Evolutionary conservation across 306 rosid genomes (phyloP).

Genomic region (Cicer chorassanicum): DNA sequence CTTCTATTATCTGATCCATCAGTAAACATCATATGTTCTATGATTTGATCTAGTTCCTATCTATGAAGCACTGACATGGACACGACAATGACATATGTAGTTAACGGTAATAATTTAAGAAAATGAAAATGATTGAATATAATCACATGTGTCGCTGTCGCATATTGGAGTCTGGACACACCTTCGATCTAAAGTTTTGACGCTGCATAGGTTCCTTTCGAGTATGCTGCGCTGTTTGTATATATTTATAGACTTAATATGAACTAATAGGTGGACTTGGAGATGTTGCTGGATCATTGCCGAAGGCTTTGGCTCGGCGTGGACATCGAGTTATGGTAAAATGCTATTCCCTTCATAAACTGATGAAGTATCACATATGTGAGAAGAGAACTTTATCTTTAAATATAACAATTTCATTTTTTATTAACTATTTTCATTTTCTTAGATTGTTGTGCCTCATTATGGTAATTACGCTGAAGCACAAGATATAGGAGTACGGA

Average conservation of each 20-base stretch:
- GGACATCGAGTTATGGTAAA: conserved; percentile 98
- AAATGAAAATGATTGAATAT: no score
- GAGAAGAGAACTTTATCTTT: conserved; percentile 15
- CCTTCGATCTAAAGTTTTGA: no score
- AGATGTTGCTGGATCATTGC: conserved; percentile 96
- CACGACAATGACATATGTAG: no score
- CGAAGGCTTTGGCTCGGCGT: conserved; percentile 98
- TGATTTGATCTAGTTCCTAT: no score
- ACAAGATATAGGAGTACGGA: conserved; percentile 66
- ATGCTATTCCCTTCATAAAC: conserved; percentile 33
- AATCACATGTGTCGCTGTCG: no score
- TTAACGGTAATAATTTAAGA: no score
- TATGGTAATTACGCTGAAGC: conserved; percentile 73
- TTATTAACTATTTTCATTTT: conserved; percentile 3
- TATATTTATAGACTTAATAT: conserved; percentile 42
- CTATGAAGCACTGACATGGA: no score
- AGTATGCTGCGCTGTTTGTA: conserved; percentile 23
- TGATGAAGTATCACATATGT: conserved; percentile 7
- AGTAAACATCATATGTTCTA: no score
- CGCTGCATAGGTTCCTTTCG: background rate
- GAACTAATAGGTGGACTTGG: conserved; percentile 90
- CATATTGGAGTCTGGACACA: no score
- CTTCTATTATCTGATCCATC: no score
- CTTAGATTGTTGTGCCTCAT: conserved; percentile 79
- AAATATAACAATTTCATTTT: conserved; percentile 9